phyloP scores from a whole-genome alignment of 2,329 filamentous ascomycete genomes.

The Aaosphaeria arxii region DNA sequence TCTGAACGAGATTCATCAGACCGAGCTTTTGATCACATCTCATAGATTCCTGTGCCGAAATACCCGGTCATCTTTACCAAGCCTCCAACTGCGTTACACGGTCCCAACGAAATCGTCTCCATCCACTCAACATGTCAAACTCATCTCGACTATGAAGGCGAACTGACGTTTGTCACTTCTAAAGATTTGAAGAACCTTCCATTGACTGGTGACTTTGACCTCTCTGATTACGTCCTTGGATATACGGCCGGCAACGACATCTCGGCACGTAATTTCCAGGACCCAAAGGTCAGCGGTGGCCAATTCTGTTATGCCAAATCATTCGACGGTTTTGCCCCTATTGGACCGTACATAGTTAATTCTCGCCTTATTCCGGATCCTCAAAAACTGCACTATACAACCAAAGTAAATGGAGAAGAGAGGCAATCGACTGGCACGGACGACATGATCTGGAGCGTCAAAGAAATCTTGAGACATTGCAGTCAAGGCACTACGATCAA shows the following conservation, averaged over 20 bases:
- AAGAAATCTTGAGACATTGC: conserved; percentile 38
- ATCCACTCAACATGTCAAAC: conserved; percentile 19
- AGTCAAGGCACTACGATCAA: conserved; percentile 40
- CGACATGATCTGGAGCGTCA: conserved; percentile 9
- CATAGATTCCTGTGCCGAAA: neutral
- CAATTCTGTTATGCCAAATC: conserved; percentile 6
- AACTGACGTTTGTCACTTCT: conserved; percentile 8
- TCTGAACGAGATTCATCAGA: neutral
- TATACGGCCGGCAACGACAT: conserved; percentile 14
- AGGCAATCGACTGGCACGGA: conserved; percentile 3
- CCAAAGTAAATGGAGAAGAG: conserved; percentile 9
- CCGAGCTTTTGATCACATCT: neutral
- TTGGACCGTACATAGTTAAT: conserved; percentile 8
- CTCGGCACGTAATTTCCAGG: conserved; percentile 9
- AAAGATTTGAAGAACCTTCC: conserved; percentile 7
- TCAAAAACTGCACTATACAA: conserved; percentile 1
- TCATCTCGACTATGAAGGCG: conserved; percentile 11
- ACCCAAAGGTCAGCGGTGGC: conserved; percentile 38
- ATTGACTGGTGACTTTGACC: conserved; percentile 1
- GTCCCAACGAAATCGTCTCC: conserved; percentile 5
- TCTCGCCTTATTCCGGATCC: conserved; percentile 1
- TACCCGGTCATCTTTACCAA: conserved; percentile 14
- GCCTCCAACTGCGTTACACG: conserved; percentile 6
- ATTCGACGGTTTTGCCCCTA: conserved; percentile 4
- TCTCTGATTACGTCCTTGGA: conserved; percentile 50